Percentiles rank a stretch among this genome's conserved stretches.
phyloP scores from a whole-genome alignment of 169 alveolate species.

The Pseudocohnilembus persalinus region DNA sequence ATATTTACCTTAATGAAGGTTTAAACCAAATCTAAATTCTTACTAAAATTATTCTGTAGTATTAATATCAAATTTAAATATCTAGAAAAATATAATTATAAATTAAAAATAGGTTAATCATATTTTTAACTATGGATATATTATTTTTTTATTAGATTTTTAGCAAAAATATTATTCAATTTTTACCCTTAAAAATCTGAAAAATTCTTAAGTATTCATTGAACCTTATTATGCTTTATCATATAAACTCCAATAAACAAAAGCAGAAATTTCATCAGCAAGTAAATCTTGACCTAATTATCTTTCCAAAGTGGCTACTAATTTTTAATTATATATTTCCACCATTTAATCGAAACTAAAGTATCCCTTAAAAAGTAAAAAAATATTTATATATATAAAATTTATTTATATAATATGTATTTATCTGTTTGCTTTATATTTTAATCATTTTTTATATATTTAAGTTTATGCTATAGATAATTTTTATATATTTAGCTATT shows the following conservation, averaged over 20 bases:
- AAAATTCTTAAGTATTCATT: slow-evolving; percentile 23
- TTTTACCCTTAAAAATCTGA: slow-evolving; percentile 31
- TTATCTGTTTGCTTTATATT: background rate
- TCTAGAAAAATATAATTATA: slow-evolving; percentile 3
- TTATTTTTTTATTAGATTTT: no score
- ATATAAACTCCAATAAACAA: slow-evolving; percentile 35
- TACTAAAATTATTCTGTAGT: slow-evolving; percentile 6
- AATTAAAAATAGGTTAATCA: background rate
- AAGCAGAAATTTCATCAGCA: slow-evolving; percentile 37
- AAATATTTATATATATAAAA: background rate
- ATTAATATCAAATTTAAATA: slow-evolving; percentile 35
- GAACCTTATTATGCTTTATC: slow-evolving; percentile 33
- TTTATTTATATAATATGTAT: background rate
- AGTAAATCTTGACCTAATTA: slow-evolving; percentile 38
- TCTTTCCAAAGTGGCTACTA: slow-evolving; percentile 43
- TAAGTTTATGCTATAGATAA: slow-evolving; percentile 10
- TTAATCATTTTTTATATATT: slow-evolving; percentile 6
- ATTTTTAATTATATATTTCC: slow-evolving; percentile 8
- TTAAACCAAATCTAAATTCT: slow-evolving; percentile 42
- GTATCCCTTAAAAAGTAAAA: slow-evolving; percentile 14
- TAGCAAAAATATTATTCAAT: background rate
- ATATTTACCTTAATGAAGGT: slow-evolving; percentile 29
- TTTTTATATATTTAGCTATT: background rate
- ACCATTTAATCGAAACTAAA: slow-evolving; percentile 3
- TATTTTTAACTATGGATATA: no score